These are phyloP conservation scores for Solanum ahanhuiri DNA, from an alignment of 257 asterid species.

Conservation along the genomic window DNA sequence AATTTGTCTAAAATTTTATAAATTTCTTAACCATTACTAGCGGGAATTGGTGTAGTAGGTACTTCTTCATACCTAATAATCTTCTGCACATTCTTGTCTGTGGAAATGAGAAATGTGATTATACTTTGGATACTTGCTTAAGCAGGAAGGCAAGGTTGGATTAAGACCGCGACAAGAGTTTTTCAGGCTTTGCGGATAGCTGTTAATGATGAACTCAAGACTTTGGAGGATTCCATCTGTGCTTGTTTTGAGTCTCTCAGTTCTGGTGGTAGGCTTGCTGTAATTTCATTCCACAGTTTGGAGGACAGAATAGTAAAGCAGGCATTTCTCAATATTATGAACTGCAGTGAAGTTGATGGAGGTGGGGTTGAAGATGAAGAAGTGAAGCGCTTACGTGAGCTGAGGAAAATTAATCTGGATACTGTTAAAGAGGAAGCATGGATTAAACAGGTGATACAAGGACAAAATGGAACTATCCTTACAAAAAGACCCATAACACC, in stretches of 20 bases:
- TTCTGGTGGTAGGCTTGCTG: conserved; percentile 89
- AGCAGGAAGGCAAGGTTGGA: conserved; percentile 99
- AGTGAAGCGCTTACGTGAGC: not conserved
- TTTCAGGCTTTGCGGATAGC: conserved; percentile 94
- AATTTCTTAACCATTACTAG: not conserved
- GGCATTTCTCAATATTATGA: conserved; percentile 58
- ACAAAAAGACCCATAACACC: conserved; percentile 95
- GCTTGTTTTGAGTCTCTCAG: conserved; percentile 52
- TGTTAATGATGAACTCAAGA: conserved; percentile 85
- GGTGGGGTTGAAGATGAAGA: conserved; percentile 3
- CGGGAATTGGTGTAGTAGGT: not conserved
- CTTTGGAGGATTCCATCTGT: conserved; percentile 54
- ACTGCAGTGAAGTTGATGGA: conserved; percentile 18
- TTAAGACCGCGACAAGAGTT: conserved; percentile 89
- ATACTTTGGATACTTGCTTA: conserved; percentile 2
- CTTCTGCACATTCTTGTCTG: not conserved
- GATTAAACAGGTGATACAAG: conserved; percentile 64
- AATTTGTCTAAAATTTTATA: not conserved
- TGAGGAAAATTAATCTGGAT: not conserved
- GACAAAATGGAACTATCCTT: conserved; percentile 43
- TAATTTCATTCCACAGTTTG: conserved; percentile 87
- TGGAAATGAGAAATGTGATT: not conserved
- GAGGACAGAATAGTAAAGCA: conserved; percentile 96
- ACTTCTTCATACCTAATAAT: not conserved
- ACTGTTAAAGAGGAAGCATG: conserved; percentile 45